These are phyloP conservation scores for Nakataea oryzae DNA, from an alignment of 2,329 filamentous ascomycete genomes.

Conservation along the genomic window DNA sequence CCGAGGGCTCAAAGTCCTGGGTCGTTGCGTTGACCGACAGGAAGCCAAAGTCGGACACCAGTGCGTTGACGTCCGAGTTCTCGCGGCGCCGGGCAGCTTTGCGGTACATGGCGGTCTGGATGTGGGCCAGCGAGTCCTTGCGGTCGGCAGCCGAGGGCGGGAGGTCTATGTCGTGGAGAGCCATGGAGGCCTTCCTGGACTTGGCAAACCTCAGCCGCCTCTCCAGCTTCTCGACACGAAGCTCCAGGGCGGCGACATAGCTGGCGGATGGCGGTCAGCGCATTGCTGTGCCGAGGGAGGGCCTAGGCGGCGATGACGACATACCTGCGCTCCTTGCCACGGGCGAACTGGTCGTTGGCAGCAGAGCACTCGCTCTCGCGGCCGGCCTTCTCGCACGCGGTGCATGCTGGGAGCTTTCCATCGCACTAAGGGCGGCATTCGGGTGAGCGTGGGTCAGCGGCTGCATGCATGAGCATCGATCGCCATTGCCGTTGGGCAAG, in stretches of 20 bases:
- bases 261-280: conserved; percentile 22
- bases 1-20: conserved; percentile 82
- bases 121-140: conserved; percentile 52
- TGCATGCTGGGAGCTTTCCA: conserved; percentile 89
- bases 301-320: conserved; percentile 10
- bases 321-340: conserved; percentile 85
- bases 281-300: not conserved
- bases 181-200: conserved; percentile 60
- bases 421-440: conserved; percentile 53
- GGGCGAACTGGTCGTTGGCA: conserved; percentile 89
- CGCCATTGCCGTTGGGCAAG: not conserved
- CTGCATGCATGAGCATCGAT: not conserved
- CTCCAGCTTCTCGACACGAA: conserved; percentile 80
- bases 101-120: conserved; percentile 52
- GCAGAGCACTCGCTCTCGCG: conserved; percentile 82
- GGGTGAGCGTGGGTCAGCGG: not conserved
- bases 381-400: conserved; percentile 86
- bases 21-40: conserved; percentile 93
- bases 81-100: conserved; percentile 59
- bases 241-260: conserved; percentile 92
- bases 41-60: conserved; percentile 90
- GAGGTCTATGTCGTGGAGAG: conserved; percentile 50
- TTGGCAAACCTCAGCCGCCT: conserved; percentile 61
- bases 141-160: conserved; percentile 30
- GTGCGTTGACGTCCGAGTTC: conserved; percentile 77